phyloP scores from a whole-genome alignment of 192 early-diverging fungal species.

The Podila epicladia region DNA sequence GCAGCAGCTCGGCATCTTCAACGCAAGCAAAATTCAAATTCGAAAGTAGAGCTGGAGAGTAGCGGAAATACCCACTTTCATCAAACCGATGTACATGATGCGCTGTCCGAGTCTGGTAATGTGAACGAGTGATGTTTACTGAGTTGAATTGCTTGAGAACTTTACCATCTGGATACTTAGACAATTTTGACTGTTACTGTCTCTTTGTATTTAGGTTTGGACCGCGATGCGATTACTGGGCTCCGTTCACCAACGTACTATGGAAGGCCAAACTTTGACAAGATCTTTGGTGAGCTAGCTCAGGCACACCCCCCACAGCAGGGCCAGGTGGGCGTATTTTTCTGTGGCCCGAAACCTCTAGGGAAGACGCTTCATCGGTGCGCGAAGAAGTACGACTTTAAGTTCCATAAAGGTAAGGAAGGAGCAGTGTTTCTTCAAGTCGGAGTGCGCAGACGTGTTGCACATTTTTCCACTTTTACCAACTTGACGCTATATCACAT shows the following conservation, averaged over 20 bases:
- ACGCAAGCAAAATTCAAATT: not conserved
- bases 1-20: conserved; percentile 17
- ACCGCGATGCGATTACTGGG: conserved; percentile 75
- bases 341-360: conserved; percentile 84
- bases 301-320: conserved; percentile 66
- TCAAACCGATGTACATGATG: not conserved
- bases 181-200: too few species aligned
- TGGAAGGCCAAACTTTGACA: conserved; percentile 83
- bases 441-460: too few species aligned
- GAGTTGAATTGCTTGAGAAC: too few species aligned
- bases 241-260: conserved; percentile 79
- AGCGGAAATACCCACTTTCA: not conserved
- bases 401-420: conserved; percentile 50
- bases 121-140: too few species aligned
- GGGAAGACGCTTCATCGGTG: conserved; percentile 65
- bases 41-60: not conserved
- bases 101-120: not conserved
- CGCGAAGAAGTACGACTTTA: conserved; percentile 45
- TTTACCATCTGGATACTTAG: too few species aligned
- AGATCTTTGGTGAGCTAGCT: conserved; percentile 73
- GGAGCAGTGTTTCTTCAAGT: not conserved
- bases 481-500: too few species aligned
- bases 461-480: too few species aligned
- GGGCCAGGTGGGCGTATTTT: conserved; percentile 88
- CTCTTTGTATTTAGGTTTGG: not conserved